Evolutionary conservation across 2,329 filamentous ascomycete species (phyloP).

Genomic region (Canariomyces notabilis): DNA sequence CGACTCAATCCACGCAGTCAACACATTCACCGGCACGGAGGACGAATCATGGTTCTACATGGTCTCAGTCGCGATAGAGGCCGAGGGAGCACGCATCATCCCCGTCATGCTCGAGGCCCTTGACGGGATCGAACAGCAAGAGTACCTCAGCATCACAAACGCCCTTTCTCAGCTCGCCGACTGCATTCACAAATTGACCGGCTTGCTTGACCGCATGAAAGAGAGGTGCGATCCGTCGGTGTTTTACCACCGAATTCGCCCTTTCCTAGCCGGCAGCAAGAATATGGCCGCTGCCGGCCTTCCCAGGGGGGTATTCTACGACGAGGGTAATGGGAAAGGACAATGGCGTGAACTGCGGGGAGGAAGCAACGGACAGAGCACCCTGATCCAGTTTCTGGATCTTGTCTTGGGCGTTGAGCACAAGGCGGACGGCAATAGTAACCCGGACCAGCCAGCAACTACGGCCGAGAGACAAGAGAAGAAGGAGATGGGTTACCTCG

Average conservation of each 20-base stretch:
- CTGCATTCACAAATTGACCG: constrained; percentile 63
- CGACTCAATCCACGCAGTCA: constrained; percentile 63
- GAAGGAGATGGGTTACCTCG: constrained; percentile 39
- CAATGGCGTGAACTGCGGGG: constrained; percentile 76
- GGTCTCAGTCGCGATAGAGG: constrained; percentile 84
- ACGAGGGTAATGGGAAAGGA: constrained; percentile 61
- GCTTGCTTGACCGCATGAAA: constrained; percentile 75
- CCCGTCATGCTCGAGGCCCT: constrained; percentile 75
- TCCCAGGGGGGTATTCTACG: constrained; percentile 78
- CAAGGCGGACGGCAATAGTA: constrained; percentile 35
- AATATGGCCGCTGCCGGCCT: constrained; percentile 85
- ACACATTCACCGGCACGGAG: constrained; percentile 81
- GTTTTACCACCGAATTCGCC: constrained; percentile 85
- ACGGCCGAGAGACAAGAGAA: neutral
- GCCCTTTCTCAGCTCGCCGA: constrained; percentile 61
- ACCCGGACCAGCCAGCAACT: constrained; percentile 15
- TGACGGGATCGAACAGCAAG: constrained; percentile 52
- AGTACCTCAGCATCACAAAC: constrained; percentile 55
- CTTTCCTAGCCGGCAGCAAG: constrained; percentile 84
- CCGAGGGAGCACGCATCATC: constrained; percentile 68
- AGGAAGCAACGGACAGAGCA: constrained; percentile 90
- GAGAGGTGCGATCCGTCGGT: constrained; percentile 80
- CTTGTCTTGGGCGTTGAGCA: constrained; percentile 81
- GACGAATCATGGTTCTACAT: constrained; percentile 96
- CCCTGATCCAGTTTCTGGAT: constrained; percentile 89